phyloP scores from a whole-genome alignment of 225 moss, liverwort and hornwort species.

The Anthoceros angustus region DNA sequence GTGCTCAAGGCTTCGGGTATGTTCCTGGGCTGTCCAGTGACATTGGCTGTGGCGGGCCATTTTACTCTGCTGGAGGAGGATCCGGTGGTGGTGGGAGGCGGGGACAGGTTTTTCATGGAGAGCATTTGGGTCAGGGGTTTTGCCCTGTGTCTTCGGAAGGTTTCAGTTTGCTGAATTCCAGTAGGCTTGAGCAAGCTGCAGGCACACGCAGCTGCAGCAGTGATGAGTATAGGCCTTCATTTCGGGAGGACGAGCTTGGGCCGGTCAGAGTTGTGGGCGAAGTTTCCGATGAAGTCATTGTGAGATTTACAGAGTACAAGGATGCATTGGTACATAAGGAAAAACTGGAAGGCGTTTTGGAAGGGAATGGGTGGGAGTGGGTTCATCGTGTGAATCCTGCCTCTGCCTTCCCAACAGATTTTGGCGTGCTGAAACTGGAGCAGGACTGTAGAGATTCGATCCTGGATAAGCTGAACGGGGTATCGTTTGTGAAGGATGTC shows the following conservation, averaged over 20 bases:
- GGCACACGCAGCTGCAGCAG: neutral
- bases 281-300: slow-evolving; percentile 63
- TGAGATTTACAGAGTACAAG: slow-evolving; percentile 61
- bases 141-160: neutral
- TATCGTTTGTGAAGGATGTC: slow-evolving; percentile 60
- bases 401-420: slow-evolving; percentile 68
- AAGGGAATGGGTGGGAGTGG: slow-evolving; percentile 56
- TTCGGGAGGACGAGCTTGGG: slow-evolving; percentile 9
- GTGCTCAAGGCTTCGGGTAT: too few relatives aligned
- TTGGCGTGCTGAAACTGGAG: slow-evolving; percentile 53
- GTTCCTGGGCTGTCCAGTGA: too few relatives aligned
- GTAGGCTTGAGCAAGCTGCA: neutral
- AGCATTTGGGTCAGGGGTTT: neutral
- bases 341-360: slow-evolving; percentile 33
- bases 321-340: slow-evolving; percentile 34
- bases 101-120: neutral
- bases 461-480: slow-evolving; percentile 26
- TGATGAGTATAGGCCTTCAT: neutral
- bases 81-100: neutral
- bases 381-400: slow-evolving; percentile 75
- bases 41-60: neutral
- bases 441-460: slow-evolving; percentile 25
- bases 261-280: slow-evolving; percentile 37
- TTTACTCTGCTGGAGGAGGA: neutral
- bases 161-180: neutral